Base-by-base conservation (phyloP, 148 eudicot species). In the Chenopodium album region DNA sequence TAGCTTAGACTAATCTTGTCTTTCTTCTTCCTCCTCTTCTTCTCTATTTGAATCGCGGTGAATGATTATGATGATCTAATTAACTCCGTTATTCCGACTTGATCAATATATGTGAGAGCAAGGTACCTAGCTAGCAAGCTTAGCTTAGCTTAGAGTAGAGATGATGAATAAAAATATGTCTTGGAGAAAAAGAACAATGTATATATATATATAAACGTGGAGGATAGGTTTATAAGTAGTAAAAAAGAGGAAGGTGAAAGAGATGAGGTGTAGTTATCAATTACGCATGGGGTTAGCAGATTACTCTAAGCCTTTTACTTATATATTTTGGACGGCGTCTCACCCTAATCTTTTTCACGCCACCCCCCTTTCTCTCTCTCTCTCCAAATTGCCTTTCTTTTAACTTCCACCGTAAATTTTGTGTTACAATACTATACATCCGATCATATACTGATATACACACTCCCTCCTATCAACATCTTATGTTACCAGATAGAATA, bases 241-340 rank as follows among this genome's bases (percentile, higher is more conserved):
- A 73, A 73, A 48, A 44, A 22, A 41, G 44, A 41, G 44, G 8
- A 47, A 48, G 52, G 76, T 46, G 26, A 50, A 22, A 52, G 37
- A 46, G 52, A 68, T 67, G 71, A 56, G 62, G 62, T 56, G 62
- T 56, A 14, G 84, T 54, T 75, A 82, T 80, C 88, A 86, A 90
- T 86, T 87, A 89, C 91, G 95, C 93, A 90, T 92, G 97, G 94
- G 91, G 88, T 54, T 87, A 87, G 85, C 86, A 82, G 76, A 79
- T 48, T 74, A 28, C 81, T 78, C 76, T 87, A 88, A 88, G 63
- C 72, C 75, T 81, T 41, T 41, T 87, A 82, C 62, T n/a, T 71
- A 9, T 73, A 26, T 66, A 56, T 77, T 90, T 92, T 88, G 93
- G 94, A 86, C 93, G 97, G 95, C 91, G 89, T 89, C 84, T 75